phyloP scores from a whole-genome alignment of 2,329 filamentous ascomycete species.

The Verticillium albo-atrum region DNA sequence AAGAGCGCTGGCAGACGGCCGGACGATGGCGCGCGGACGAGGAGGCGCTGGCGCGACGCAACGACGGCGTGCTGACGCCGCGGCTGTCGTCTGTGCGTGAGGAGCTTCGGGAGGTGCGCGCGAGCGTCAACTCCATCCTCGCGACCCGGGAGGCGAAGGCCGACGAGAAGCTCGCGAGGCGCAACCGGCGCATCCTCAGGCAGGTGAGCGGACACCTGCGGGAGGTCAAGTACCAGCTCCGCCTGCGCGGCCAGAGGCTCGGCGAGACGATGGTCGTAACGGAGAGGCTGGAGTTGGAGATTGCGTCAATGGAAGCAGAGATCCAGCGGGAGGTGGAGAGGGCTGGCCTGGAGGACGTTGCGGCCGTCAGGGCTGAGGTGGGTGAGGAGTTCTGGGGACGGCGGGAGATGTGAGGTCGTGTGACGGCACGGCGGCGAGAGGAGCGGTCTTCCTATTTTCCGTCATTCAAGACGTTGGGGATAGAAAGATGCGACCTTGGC shows the following conservation, averaged over 20 bases:
- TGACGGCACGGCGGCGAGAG: not conserved
- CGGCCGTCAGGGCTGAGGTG: conserved; percentile 8
- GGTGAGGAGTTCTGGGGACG: conserved; percentile 9
- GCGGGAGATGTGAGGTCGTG: not conserved
- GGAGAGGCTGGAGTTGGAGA: conserved; percentile 6
- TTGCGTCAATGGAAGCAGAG: conserved; percentile 3
- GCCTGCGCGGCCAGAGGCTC: conserved; percentile 12
- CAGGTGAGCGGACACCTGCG: conserved; percentile 20
- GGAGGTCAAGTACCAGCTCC: conserved; percentile 12
- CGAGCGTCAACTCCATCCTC: conserved; percentile 13
- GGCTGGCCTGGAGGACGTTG: conserved; percentile 7
- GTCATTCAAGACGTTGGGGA: too few species aligned
- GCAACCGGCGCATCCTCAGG: conserved; percentile 16
- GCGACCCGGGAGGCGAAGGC: conserved; percentile 6
- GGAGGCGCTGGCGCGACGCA: not conserved
- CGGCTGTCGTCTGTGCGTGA: conserved; percentile 1
- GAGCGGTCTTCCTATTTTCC: not conserved
- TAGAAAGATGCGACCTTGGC: not conserved
- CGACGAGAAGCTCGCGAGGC: conserved; percentile 6
- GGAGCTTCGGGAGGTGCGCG: conserved; percentile 9
- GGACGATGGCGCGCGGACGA: not conserved
- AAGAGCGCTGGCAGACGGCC: conserved; percentile 10
- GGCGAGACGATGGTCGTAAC: conserved; percentile 3
- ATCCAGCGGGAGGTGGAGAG: conserved; percentile 7
- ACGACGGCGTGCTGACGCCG: not conserved